Conservation (phyloP, 2,329 filamentous ascomycete genomes). For the Trichoderma aggressivum region DNA sequence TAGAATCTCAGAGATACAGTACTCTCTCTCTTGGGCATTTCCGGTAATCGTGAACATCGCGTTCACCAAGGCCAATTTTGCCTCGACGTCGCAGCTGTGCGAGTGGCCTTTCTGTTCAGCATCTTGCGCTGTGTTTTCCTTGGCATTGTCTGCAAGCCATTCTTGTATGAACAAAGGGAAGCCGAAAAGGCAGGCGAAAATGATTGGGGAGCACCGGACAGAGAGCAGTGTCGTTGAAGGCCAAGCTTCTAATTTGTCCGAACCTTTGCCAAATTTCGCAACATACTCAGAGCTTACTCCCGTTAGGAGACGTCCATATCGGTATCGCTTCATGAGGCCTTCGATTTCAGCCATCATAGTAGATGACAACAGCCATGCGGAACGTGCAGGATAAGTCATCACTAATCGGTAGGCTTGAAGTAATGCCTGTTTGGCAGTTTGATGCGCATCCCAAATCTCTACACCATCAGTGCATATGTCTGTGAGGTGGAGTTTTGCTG, state of each 20-base stretch:
- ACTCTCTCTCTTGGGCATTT: neutral
- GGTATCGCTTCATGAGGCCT: neutral
- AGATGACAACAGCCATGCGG: neutral
- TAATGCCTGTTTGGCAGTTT: neutral
- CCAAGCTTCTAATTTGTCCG: neutral
- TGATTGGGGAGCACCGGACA: neutral
- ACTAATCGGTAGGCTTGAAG: neutral
- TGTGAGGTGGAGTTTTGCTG: neutral
- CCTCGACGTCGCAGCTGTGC: neutral
- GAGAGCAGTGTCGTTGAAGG: neutral
- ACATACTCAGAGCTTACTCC: neutral
- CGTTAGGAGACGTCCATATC: neutral
- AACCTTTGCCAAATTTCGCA: neutral
- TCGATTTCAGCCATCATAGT: neutral
- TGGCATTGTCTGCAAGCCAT: neutral
- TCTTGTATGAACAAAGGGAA: neutral
- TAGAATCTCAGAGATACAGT: neutral
- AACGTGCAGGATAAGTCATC: neutral
- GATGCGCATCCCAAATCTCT: neutral
- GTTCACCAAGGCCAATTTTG: neutral
- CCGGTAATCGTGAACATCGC: neutral
- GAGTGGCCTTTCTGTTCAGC: neutral
- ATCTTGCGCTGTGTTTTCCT: neutral
- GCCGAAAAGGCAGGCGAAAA: neutral
- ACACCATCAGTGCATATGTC: neutral